Evolutionary conservation across 139 green algal genomes (phyloP).

Genomic region (Auxenochlorella pyrenoidosa): DNA sequence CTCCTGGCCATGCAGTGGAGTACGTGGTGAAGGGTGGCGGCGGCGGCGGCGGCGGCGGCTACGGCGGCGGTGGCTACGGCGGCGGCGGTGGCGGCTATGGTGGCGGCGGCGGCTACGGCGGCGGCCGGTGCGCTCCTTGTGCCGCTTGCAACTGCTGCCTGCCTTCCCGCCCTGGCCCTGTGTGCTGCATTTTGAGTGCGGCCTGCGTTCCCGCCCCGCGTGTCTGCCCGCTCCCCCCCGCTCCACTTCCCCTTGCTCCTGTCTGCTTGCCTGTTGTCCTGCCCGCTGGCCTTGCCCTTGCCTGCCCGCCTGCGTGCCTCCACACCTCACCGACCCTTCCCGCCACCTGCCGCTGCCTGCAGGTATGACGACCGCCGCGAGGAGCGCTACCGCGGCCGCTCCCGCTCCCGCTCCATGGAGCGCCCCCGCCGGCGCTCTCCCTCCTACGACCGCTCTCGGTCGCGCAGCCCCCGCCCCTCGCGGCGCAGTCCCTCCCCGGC

Average conservation of each 20-base stretch:
- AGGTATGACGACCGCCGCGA: slow-evolving; percentile 4
- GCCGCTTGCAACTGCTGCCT: background rate
- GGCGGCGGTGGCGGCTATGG: background rate
- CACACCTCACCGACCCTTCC: background rate
- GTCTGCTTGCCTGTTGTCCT: background rate
- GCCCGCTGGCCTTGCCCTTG: background rate
- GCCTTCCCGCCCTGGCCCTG: background rate
- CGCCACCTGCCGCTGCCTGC: background rate
- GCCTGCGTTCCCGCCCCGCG: no score
- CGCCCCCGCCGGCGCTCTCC: slow-evolving; percentile 19
- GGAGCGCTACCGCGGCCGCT: slow-evolving; percentile 14
- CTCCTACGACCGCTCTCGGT: slow-evolving; percentile 12
- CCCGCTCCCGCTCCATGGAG: slow-evolving; percentile 34
- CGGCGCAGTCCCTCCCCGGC: slow-evolving; percentile 9
- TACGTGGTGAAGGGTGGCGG: slow-evolving; percentile 35
- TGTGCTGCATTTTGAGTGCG: background rate
- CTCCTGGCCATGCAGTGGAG: slow-evolving; percentile 23
- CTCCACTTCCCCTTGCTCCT: background rate
- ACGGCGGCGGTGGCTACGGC: background rate
- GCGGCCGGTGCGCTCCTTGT: background rate
- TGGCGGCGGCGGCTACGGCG: background rate
- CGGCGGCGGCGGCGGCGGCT: background rate
- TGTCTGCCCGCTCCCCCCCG: no score
- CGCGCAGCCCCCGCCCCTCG: background rate
- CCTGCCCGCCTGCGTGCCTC: background rate